Base-by-base conservation (phyloP, 306 rosid genomes). In the Dalbergia oliveri region DNA sequence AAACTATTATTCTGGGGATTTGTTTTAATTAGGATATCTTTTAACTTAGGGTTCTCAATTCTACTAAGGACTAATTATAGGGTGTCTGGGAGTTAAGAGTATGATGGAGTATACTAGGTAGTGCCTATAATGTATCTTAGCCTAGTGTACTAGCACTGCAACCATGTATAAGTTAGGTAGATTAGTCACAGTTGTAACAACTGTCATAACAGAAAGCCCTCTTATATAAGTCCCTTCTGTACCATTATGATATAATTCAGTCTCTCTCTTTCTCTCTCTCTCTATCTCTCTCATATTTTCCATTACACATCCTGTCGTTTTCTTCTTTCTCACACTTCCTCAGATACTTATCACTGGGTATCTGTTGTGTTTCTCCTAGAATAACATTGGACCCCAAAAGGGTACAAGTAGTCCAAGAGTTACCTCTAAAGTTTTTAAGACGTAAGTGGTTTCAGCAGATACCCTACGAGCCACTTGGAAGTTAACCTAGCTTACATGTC, bases 391-490 rank as follows among this genome's bases (percentile, higher is more conserved):
- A 59, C 26, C 41, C 31, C 62, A 43, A 34, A 60, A 15, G 31
- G 31, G 70, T 12, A 45, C 21, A 60, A 39, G 66, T 10, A 66
- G 50, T 18, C 58, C 63, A 77, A 14, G 70, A 70, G 63, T 33
- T 71, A 57, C 53, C 61, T 26, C 31, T 26, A 26, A 16, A 62
- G 57, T 45, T 57, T 58, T 66, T 5, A 67, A 58, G 21, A 56
- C 15, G 66, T 18, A 66, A 56, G 33, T 21, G 63, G 49, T 66
- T 81, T 65, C 43, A 65, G 33, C 43, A 2, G 74, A 72, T 26
- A 65, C 51, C 75, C 61, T 64, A 73, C 65, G 44, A 64, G 50
- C 69, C 74, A 83, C 65, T 57, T 21, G 78, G 78, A 35, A 67
- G 35, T 58, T 73, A 67, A 54, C 49, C 34, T 64, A 8, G 69